phyloP scores from a whole-genome alignment of 2,329 filamentous ascomycete species.

The Aspergillus intermedius region DNA sequence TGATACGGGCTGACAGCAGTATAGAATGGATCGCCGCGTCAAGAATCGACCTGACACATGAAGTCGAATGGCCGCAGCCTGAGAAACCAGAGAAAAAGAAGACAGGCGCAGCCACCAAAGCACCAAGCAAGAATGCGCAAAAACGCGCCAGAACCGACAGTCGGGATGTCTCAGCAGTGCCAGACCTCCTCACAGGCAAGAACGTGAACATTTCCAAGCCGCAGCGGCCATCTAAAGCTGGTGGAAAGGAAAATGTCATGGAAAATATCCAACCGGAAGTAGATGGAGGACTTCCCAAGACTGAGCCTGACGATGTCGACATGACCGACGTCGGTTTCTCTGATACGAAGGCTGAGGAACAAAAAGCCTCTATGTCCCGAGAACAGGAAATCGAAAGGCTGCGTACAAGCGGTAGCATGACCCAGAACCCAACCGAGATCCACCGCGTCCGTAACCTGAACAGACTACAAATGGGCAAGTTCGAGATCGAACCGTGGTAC shows the following conservation, averaged over 20 bases:
- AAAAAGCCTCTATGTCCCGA: conserved; percentile 46
- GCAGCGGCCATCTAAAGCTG: conserved; percentile 49
- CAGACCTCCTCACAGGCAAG: conserved; percentile 45
- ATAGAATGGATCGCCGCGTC: conserved; percentile 79
- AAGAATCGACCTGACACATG: conserved; percentile 77
- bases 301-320: conserved; percentile 36
- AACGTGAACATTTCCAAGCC: conserved; percentile 42
- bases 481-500: conserved; percentile 95
- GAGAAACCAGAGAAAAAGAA: conserved; percentile 87
- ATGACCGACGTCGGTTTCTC: conserved; percentile 35
- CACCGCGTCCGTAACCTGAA: conserved; percentile 92
- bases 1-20: conserved; percentile 21
- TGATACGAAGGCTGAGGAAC: conserved; percentile 29
- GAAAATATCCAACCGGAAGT: conserved; percentile 34
- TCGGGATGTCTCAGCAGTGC: conserved; percentile 52
- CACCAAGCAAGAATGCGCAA: conserved; percentile 52
- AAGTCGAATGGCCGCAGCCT: conserved; percentile 93
- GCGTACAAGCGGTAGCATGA: conserved; percentile 93
- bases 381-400: conserved; percentile 96
- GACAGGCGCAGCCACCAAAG: conserved; percentile 50
- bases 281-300: conserved; percentile 35
- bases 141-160: conserved; percentile 46
- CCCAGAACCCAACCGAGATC: conserved; percentile 94
- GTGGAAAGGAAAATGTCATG: conserved; percentile 56
- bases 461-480: conserved; percentile 86